phyloP scores from a whole-genome alignment of 2,329 filamentous ascomycete genomes.

The Peltaster fructicola region DNA sequence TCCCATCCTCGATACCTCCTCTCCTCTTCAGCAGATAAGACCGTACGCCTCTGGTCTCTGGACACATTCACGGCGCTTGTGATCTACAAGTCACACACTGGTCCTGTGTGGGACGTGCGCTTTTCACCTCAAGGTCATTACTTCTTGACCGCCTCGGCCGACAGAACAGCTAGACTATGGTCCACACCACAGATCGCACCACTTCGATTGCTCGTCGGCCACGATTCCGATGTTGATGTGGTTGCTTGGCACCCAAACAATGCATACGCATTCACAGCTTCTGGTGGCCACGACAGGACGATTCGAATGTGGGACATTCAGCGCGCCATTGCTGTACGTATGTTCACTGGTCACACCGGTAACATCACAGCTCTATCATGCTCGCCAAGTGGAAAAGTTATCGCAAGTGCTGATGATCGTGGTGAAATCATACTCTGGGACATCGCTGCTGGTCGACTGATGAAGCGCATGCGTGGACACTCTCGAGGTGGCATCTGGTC shows the following conservation, averaged over 20 bases:
- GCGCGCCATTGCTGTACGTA: slow-evolving; percentile 69
- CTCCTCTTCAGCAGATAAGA: slow-evolving; percentile 73
- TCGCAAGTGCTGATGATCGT: slow-evolving; percentile 78
- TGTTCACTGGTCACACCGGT: slow-evolving; percentile 82
- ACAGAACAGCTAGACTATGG: slow-evolving; percentile 83
- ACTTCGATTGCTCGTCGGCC: slow-evolving; percentile 73
- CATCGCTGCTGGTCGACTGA: slow-evolving; percentile 62
- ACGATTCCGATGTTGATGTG: slow-evolving; percentile 81
- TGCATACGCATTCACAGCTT: slow-evolving; percentile 82
- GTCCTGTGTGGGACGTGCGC: slow-evolving; percentile 69
- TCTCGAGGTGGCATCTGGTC: slow-evolving; percentile 88
- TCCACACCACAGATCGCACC: slow-evolving; percentile 83
- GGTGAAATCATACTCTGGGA: slow-evolving; percentile 94
- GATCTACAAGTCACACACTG: slow-evolving; percentile 83
- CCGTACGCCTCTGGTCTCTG: slow-evolving; percentile 80
- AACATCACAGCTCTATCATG: slow-evolving; percentile 74
- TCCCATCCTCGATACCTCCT: slow-evolving; percentile 58
- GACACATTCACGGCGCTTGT: slow-evolving; percentile 86
- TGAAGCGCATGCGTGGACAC: slow-evolving; percentile 89
- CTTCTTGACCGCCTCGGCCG: slow-evolving; percentile 72
- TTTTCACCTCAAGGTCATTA: slow-evolving; percentile 95
- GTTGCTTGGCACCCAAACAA: slow-evolving; percentile 93
- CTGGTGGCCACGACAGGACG: slow-evolving; percentile 59
- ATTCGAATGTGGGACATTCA: slow-evolving; percentile 95
- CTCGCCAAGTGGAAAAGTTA: slow-evolving; percentile 68